These are phyloP conservation scores for Agrocybe chaxingu DNA, from an alignment of 768 basidiomycete species.

Conservation along the genomic window DNA sequence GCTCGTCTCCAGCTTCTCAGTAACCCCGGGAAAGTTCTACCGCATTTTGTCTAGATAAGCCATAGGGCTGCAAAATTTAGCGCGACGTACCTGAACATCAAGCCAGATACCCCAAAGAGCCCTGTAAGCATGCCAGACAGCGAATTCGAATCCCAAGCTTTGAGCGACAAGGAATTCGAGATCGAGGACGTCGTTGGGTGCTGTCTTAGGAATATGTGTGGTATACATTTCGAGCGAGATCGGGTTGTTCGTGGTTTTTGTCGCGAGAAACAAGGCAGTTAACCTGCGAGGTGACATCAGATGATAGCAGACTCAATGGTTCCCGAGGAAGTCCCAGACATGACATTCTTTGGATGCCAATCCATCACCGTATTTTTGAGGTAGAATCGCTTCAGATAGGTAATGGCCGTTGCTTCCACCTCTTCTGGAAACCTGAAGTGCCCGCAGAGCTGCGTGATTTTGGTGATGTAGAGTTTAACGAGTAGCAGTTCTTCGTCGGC, in stretches of 20 bases:
- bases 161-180: slow-evolving; percentile 96
- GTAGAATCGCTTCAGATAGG: slow-evolving; percentile 95
- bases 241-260: slow-evolving; percentile 95
- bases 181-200: slow-evolving; percentile 81
- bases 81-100: slow-evolving; percentile 72
- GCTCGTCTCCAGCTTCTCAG: slow-evolving; percentile 44
- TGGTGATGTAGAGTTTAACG: slow-evolving; percentile 84
- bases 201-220: slow-evolving; percentile 76
- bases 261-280: slow-evolving; percentile 90
- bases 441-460: slow-evolving; percentile 81
- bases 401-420: slow-evolving; percentile 89
- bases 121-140: slow-evolving; percentile 87
- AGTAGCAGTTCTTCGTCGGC: slow-evolving; percentile 85
- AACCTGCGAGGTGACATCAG: slow-evolving; percentile 53
- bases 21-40: slow-evolving; percentile 51
- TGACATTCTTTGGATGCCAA: slow-evolving; percentile 98
- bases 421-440: slow-evolving; percentile 88
- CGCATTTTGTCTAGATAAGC: not conserved
- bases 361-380: slow-evolving; percentile 98
- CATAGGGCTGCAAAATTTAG: not conserved
- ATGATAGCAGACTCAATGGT: not conserved
- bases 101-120: slow-evolving; percentile 88
- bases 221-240: slow-evolving; percentile 87
- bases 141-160: slow-evolving; percentile 90
- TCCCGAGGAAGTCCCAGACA: slow-evolving; percentile 49